Percentiles rank a stretch among this genome's conserved stretches.
phyloP scores from a whole-genome alignment of 805 yeast genomes.

The Starmerella riodocensis region DNA sequence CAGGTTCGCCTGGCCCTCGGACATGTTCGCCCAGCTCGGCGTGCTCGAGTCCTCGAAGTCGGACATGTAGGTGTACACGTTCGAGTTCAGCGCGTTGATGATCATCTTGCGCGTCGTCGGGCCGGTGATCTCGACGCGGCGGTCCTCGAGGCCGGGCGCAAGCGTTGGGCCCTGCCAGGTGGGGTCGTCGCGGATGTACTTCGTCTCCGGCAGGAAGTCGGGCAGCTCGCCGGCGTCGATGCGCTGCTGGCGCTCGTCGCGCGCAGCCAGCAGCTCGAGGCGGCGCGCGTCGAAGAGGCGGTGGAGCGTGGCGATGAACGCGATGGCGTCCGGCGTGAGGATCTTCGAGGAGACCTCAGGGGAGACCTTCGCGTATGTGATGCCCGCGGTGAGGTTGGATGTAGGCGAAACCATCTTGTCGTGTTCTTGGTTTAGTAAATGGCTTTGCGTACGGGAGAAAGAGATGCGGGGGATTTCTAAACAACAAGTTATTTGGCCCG shows the following conservation, averaged over 20 bases:
- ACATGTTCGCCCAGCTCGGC: constrained; percentile 56
- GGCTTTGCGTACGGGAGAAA: too few relatives aligned
- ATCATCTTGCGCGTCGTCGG: constrained; percentile 69
- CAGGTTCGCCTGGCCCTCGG: constrained; percentile 57
- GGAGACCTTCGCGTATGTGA: constrained; percentile 42
- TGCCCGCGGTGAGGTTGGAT: constrained; percentile 32
- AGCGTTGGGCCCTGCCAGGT: constrained; percentile 61
- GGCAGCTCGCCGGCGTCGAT: constrained; percentile 54
- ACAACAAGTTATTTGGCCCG: too few relatives aligned
- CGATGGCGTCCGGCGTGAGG: constrained; percentile 48
- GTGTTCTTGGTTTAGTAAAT: neutral
- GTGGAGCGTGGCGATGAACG: constrained; percentile 53
- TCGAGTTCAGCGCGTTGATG: constrained; percentile 55
- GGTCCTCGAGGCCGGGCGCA: constrained; percentile 55
- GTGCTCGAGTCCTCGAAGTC: constrained; percentile 64
- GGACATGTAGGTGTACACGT: constrained; percentile 62
- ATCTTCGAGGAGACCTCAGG: constrained; percentile 40
- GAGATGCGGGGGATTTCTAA: too few relatives aligned
- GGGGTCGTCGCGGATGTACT: constrained; percentile 47
- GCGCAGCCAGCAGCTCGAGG: constrained; percentile 40
- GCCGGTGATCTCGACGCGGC: constrained; percentile 65
- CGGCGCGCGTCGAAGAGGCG: constrained; percentile 48
- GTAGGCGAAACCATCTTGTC: constrained; percentile 24
- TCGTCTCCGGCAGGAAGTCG: constrained; percentile 56
- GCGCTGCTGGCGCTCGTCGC: constrained; percentile 41